Percentiles rank a stretch among this genome's conserved stretches.
phyloP scores from a whole-genome alignment of 345 rosid genomes.

The Corchorus capsularis region DNA sequence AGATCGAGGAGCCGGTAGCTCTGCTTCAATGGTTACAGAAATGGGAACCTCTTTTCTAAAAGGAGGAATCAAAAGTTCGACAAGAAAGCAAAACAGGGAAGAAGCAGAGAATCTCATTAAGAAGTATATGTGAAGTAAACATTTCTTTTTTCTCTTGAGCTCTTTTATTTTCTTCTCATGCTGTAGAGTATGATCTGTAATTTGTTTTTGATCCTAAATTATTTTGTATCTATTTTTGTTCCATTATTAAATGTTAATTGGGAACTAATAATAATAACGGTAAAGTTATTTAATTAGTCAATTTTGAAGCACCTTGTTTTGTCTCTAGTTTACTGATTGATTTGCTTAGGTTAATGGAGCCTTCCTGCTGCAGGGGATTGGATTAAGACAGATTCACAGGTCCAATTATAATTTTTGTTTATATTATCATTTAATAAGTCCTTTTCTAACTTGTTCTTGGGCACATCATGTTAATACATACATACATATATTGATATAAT shows the following conservation, averaged over 20 bases:
- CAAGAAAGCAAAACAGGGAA: not conserved
- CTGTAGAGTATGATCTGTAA: conserved; percentile 28
- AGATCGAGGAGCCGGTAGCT: not conserved
- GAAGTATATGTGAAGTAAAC: not conserved
- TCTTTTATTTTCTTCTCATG: conserved; percentile 9
- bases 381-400: not conserved
- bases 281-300: not conserved
- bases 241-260: conserved; percentile 18
- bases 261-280: not conserved
- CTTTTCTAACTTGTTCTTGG: not conserved
- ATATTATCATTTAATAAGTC: not conserved
- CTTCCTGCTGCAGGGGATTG: not conserved
- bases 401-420: not conserved
- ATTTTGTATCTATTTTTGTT: conserved; percentile 25
- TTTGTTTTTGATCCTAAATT: conserved; percentile 23
- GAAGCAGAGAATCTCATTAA: not conserved
- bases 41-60: not conserved
- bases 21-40: not conserved
- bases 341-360: not conserved
- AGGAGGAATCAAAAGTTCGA: not conserved
- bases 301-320: not conserved
- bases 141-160: conserved; percentile 2
- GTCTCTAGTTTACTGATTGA: not conserved
- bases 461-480: too few species aligned
- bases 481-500: too few species aligned